A percentile compares a stretch with the other conserved stretches of the same genome.
These are phyloP conservation scores for Agaricus subrufescens DNA, from an alignment of 768 basidiomycete genomes.

Conservation along the genomic window DNA sequence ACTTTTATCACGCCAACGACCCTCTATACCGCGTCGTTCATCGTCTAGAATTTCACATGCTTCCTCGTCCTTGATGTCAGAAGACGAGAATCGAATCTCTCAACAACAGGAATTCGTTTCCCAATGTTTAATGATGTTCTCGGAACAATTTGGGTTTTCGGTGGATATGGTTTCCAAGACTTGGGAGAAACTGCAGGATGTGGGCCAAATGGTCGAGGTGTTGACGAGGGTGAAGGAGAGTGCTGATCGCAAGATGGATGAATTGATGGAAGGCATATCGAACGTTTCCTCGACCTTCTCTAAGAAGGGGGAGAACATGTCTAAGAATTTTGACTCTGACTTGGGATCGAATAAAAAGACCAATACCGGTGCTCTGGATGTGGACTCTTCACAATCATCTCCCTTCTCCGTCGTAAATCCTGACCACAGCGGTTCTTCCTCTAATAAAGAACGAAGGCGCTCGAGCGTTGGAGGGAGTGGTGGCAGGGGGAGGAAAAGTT, in stretches of 20 bases:
- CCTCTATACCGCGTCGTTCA: conserved; percentile 1
- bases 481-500: neutral
- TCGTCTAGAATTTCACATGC: neutral
- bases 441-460: no score
- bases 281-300: neutral
- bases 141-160: conserved; percentile 39
- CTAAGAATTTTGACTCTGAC: neutral
- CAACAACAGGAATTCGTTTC: conserved; percentile 18
- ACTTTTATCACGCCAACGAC: neutral
- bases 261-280: neutral
- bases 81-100: neutral
- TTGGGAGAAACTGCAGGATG: conserved; percentile 25
- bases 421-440: no score
- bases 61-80: conserved; percentile 1
- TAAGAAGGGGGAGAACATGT: neutral
- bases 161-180: conserved; percentile 35
- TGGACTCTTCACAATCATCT: neutral
- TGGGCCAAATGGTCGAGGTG: conserved; percentile 34
- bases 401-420: neutral
- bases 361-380: neutral
- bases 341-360: neutral
- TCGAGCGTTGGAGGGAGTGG: neutral
- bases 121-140: conserved; percentile 31
- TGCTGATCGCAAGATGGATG: conserved; percentile 21
- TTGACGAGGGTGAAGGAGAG: conserved; percentile 32